Conservation (phyloP, 2,329 filamentous ascomycete genomes). For the Fonsecaea nubica region DNA sequence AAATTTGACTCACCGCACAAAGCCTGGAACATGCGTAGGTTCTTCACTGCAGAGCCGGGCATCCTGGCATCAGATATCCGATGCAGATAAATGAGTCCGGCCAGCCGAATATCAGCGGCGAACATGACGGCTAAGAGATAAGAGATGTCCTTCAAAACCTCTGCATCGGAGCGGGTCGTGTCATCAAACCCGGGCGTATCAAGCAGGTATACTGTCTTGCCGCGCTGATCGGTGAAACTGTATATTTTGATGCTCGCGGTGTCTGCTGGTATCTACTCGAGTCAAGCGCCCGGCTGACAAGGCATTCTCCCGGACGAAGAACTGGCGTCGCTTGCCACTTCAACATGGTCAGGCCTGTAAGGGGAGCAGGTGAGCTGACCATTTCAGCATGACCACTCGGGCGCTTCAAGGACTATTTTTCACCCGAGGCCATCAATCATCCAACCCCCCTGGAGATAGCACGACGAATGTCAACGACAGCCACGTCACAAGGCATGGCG, state of each 20-base stretch:
- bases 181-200: constrained; percentile 37
- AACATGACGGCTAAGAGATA: constrained; percentile 15
- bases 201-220: neutral
- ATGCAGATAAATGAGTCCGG: constrained; percentile 34
- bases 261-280: neutral
- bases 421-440: too few species aligned
- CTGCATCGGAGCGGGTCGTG: constrained; percentile 20
- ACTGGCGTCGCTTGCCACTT: too few species aligned
- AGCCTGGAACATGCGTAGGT: constrained; percentile 27
- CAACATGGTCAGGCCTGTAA: too few species aligned
- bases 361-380: too few species aligned
- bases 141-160: constrained; percentile 27
- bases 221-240: constrained; percentile 5
- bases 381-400: too few species aligned
- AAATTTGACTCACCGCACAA: constrained; percentile 21
- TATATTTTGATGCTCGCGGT: neutral
- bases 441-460: too few species aligned
- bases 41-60: constrained; percentile 25
- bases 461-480: too few species aligned
- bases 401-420: too few species aligned
- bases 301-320: too few species aligned
- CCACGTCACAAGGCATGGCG: too few species aligned
- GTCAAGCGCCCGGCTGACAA: too few species aligned
- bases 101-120: neutral
- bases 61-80: constrained; percentile 29